Base-by-base conservation (phyloP, 1,284 basidiomycete species). In the Mrakiaceae sp. region DNA sequence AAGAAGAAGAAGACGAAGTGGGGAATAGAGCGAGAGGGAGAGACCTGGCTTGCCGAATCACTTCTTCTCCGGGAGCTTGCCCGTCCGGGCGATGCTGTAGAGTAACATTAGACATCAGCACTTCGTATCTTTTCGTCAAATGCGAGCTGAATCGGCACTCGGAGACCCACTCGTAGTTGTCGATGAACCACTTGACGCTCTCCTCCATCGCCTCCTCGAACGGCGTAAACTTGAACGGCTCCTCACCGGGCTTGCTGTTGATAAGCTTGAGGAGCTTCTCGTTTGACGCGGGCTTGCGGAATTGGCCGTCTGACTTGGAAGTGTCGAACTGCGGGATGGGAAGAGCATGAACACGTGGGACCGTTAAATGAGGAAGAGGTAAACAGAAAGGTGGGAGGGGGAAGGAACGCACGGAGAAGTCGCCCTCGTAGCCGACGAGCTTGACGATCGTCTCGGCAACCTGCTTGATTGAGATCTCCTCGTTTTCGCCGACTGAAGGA, bases 241-340 rank as follows among this genome's bases (percentile, higher is more conserved):
- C 74, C 14, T 70, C 83, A 48, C 84, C 83, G 50, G 40, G 55
- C 47, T 67, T 61, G 3, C 60, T 8, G n/a, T 72, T 71, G 48
- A 90, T 83, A 52, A 87, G 77, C 39, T 76, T 77, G 47, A 87
- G 73, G 5, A 94, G 78, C 75, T 91, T 93, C 71, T 82, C 84
- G 76, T 95, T 95, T 54, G 88, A 89, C n/a, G 91, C 91, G 0
- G 90, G 90, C 78, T 94, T 94, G 70, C 91, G 86, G 81, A 86
- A 91, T 75, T 95, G 91, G 2, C 91, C 91, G 71, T 95, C 89
- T 2, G 87, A 70, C 63, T 74, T 76, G 16, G 73, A 68, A 0
- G 71, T 70, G 69, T 78, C 78, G 64, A 74, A 77, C 76, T 77
- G 64, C 4, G 5, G 47, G 27, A 27, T 12, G 44, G 5, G 46